phyloP scores from a whole-genome alignment of 1,284 basidiomycete genomes.

The Microbotryum lychnidis-dioicae region DNA sequence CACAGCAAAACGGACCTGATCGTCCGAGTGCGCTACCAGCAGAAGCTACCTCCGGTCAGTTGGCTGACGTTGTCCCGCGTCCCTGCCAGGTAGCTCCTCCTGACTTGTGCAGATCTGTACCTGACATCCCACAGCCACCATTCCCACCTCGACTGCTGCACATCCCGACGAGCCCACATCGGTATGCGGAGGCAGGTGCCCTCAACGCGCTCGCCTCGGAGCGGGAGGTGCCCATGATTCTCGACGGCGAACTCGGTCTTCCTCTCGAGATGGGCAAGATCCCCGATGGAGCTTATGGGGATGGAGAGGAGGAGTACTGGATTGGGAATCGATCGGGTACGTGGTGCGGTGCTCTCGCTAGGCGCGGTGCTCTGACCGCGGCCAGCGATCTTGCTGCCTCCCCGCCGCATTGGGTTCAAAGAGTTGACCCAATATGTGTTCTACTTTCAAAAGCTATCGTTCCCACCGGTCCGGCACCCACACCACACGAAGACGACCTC shows the following conservation, averaged over 20 bases:
- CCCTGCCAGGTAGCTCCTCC: neutral
- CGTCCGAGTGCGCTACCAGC: conserved; percentile 81
- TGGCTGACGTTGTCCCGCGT: too few species aligned
- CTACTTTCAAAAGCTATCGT: neutral
- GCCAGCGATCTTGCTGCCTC: too few species aligned
- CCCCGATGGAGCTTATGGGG: conserved; percentile 68
- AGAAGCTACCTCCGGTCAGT: conserved; percentile 65
- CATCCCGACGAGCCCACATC: conserved; percentile 72
- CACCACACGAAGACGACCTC: conserved; percentile 30
- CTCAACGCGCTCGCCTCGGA: conserved; percentile 69
- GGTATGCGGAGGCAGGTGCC: conserved; percentile 76
- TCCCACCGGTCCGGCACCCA: neutral
- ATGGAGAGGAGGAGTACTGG: conserved; percentile 50
- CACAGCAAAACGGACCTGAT: conserved; percentile 70
- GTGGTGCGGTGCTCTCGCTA: neutral
- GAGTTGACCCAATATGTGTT: neutral
- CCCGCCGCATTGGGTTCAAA: neutral
- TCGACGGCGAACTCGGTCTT: conserved; percentile 91
- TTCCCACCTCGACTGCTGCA: conserved; percentile 88
- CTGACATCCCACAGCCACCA: conserved; percentile 50
- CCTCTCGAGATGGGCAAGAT: conserved; percentile 67
- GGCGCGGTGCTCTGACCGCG: too few species aligned
- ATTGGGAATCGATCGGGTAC: conserved; percentile 17
- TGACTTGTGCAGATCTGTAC: neutral
- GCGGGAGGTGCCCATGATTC: conserved; percentile 78